Evolutionary conservation across 805 yeast genomes (phyloP).

Genomic region (Candida morakotiae): DNA sequence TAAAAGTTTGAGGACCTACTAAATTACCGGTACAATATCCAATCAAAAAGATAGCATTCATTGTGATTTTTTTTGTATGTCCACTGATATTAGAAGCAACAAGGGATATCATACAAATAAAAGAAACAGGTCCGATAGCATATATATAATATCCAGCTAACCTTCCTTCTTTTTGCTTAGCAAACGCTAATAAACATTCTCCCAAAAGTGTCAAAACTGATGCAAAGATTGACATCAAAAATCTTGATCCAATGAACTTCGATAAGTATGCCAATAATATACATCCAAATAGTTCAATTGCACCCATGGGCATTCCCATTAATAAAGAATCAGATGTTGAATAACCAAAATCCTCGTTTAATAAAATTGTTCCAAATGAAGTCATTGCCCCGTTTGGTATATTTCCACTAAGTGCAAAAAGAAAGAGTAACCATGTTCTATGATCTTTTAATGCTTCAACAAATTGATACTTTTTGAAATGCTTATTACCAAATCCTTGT

Average conservation of each 20-base stretch:
- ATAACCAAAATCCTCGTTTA: slow-evolving; percentile 22
- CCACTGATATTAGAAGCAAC: slow-evolving; percentile 52
- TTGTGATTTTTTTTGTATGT: slow-evolving; percentile 50
- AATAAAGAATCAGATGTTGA: slow-evolving; percentile 33
- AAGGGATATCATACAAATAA: slow-evolving; percentile 28
- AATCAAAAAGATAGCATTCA: slow-evolving; percentile 41
- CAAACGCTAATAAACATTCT: slow-evolving; percentile 41
- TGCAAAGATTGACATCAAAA: slow-evolving; percentile 23
- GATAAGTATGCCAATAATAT: slow-evolving; percentile 23
- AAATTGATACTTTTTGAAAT: slow-evolving; percentile 34
- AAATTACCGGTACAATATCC: slow-evolving; percentile 54
- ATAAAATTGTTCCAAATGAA: slow-evolving; percentile 29
- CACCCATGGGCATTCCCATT: slow-evolving; percentile 46
- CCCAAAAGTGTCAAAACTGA: slow-evolving; percentile 19
- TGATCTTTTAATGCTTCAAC: slow-evolving; percentile 32
- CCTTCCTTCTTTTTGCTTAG: slow-evolving; percentile 22
- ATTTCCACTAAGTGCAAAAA: slow-evolving; percentile 19
- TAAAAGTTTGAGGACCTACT: slow-evolving; percentile 52
- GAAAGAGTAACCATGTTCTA: slow-evolving; percentile 32
- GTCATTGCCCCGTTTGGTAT: slow-evolving; percentile 38
- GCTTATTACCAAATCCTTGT: slow-evolving; percentile 41
- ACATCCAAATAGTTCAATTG: slow-evolving; percentile 40
- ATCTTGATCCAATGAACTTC: slow-evolving; percentile 21
- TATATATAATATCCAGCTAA: slow-evolving; percentile 25
- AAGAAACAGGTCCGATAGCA: slow-evolving; percentile 26